Base-by-base conservation (phyloP, 202 grass and related monocot genomes). In the Carex arenaria region DNA sequence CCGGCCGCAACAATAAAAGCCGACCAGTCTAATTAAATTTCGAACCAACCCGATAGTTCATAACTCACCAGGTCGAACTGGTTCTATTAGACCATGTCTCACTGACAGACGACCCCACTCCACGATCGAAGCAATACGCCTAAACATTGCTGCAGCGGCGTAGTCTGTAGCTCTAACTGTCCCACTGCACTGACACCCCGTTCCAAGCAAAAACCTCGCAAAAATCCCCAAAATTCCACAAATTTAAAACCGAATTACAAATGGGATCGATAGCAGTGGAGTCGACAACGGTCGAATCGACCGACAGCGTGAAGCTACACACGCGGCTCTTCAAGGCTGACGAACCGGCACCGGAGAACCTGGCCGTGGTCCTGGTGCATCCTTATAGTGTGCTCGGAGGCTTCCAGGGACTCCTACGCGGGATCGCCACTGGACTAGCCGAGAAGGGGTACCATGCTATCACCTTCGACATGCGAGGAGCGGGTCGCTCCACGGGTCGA, bases 391-490 rank as follows among this genome's bases (percentile, higher is more conserved):
- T 98, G 87, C 90, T 98, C 32, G 92, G 95, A 23, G 95, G 95
- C 11, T 92, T 95, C 79, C 94, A 98, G 89, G 95, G 95, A 68
- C 85, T 95, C 60, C 89, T 98, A 10, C 87, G 92, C 12, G 92
- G 95, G 43, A 93, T 98, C 19, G 95, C 95, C 69, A 85, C 90
- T 80, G 95, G 92, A 31, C 84, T 98, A 49, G 89, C 90, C 11
- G 87, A 89, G 80, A 81, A 76, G 7, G 90, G 92, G 0, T 83
- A 89, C 85, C 74, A 32, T 31, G 89, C 95, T 52, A 84, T 98
- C 56, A 98, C 95, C 82, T 98, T 95, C 83, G 95, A 98, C 89
- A 95, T 98, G 95, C 87, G 95, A 43, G 95, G 92, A 30, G 95
- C 92, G 12, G 93, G 92, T 18, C 43, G 89, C 7, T 98, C 95